A percentile compares a stretch with the other conserved stretches of the same genome.
Evolutionary conservation across 129 eudicot genomes (phyloP).

Genomic region (Flaveria ramosissima): DNA sequence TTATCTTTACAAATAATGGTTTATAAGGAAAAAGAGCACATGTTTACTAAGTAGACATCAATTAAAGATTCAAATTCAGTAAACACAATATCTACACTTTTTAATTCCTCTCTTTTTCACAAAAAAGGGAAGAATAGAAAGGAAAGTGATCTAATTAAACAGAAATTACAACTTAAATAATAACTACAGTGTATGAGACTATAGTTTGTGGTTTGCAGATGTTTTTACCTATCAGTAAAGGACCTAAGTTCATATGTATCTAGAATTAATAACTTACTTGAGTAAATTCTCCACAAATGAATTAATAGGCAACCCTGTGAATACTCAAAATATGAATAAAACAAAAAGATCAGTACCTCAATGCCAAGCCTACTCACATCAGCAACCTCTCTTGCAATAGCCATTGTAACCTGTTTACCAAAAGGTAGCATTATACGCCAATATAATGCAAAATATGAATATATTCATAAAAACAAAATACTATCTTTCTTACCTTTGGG

Average conservation of each 20-base stretch:
- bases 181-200: background rate
- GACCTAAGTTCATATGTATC: background rate
- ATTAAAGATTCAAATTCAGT: background rate
- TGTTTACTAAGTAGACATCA: background rate
- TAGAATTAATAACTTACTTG: background rate
- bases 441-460: background rate
- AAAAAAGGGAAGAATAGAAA: background rate
- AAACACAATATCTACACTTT: background rate
- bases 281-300: background rate
- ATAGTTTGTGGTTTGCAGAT: background rate
- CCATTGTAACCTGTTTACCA: slow-evolving; percentile 70
- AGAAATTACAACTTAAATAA: background rate
- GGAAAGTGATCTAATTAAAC: slow-evolving; percentile 5
- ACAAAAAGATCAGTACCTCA: slow-evolving; percentile 54
- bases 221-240: background rate
- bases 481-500: slow-evolving; percentile 66
- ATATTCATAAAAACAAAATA: background rate
- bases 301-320: slow-evolving; percentile 1
- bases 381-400: slow-evolving; percentile 98
- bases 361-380: slow-evolving; percentile 89
- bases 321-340: background rate
- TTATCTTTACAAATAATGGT: background rate
- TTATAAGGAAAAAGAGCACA: background rate
- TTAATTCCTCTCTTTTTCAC: background rate
- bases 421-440: slow-evolving; percentile 18